Evolutionary conservation across 208 protist genomes (phyloP).

Genomic region (Leishmania amazonensis): DNA sequence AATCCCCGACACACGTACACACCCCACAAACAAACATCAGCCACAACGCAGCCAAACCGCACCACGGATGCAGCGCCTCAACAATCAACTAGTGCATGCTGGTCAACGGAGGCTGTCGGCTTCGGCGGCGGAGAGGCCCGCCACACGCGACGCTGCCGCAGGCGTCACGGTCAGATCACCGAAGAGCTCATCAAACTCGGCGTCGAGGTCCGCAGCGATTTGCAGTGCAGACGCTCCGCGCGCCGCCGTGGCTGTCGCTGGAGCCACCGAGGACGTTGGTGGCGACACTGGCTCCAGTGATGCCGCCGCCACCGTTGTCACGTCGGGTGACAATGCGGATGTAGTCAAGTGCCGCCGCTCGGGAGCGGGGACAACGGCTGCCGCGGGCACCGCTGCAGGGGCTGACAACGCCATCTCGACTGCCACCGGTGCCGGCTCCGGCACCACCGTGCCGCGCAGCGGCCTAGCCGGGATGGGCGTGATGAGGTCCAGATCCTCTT

Average conservation of each 20-base stretch:
- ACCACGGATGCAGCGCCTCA: background rate
- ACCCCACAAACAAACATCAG: background rate
- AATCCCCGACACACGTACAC: background rate
- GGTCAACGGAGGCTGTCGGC: constrained; percentile 6
- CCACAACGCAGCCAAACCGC: background rate
- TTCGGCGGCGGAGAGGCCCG: constrained; percentile 6
- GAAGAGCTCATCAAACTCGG: constrained; percentile 81
- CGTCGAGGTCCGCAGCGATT: constrained; percentile 50
- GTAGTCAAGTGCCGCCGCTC: background rate
- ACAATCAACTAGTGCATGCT: background rate
- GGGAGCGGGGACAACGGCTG: background rate
- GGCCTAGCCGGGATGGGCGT: constrained; percentile 39
- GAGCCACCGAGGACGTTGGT: constrained; percentile 5
- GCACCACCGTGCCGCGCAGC: constrained; percentile 19
- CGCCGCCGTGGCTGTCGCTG: background rate
- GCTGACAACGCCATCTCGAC: background rate
- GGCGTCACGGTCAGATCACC: constrained; percentile 26
- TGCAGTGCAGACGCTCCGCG: constrained; percentile 12
- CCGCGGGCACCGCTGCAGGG: background rate
- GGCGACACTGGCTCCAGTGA: constrained; percentile 5
- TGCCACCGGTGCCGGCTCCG: background rate
- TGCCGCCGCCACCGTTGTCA: background rate
- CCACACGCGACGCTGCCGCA: background rate
- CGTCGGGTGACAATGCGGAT: background rate
- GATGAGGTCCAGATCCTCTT: constrained; percentile 82